These are phyloP conservation scores for Fusarium sp. DNA, from an alignment of 2,329 filamentous ascomycete genomes.

Conservation along the genomic window DNA sequence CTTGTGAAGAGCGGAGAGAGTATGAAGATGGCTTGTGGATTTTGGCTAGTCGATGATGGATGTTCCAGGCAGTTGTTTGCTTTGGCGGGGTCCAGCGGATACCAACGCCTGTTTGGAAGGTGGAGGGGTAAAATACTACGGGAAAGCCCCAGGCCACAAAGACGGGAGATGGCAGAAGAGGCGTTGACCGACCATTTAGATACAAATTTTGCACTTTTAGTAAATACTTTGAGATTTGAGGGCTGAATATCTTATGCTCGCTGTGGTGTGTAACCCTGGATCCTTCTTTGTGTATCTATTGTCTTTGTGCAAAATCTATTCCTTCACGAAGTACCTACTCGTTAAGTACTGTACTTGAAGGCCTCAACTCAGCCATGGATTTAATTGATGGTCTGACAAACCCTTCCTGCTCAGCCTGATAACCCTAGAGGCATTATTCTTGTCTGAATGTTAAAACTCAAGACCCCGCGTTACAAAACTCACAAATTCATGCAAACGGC, in stretches of 20 bases:
- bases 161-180: constrained; percentile 10
- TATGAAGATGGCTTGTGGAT: constrained; percentile 24
- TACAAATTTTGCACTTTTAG: neutral
- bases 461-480: neutral
- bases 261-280: neutral
- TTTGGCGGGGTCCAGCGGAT: constrained; percentile 37
- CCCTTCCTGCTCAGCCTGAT: neutral
- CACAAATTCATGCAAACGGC: neutral
- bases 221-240: neutral
- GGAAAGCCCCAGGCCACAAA: constrained; percentile 25
- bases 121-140: constrained; percentile 28
- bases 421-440: neutral
- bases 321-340: neutral
- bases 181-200: neutral
- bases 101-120: constrained; percentile 3
- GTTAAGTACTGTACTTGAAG: neutral
- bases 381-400: neutral
- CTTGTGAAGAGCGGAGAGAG: constrained; percentile 24
- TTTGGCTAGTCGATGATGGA: constrained; percentile 33
- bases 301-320: neutral
- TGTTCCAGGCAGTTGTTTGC: constrained; percentile 29
- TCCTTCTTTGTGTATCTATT: neutral
- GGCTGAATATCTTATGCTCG: neutral
- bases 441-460: neutral
- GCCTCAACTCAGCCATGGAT: neutral